phyloP scores from a whole-genome alignment of 345 rosid genomes.

The Acer yangbiense region DNA sequence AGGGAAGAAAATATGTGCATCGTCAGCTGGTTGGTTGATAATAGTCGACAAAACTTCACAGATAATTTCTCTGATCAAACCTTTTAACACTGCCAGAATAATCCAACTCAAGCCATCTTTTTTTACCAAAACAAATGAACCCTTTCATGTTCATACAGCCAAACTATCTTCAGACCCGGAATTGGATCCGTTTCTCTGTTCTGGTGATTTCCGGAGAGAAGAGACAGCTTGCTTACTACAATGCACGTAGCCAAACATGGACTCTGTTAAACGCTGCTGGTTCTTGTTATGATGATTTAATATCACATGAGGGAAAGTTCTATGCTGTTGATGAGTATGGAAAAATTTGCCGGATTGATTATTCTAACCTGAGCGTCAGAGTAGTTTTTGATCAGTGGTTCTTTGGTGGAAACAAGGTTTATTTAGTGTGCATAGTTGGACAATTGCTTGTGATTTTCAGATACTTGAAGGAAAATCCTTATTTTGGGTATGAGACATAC shows the following conservation, averaged over 20 bases:
- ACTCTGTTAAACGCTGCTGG: neutral
- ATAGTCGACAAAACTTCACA: no score
- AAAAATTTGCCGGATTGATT: neutral
- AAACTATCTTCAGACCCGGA: conserved; percentile 1
- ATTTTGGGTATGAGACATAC: neutral
- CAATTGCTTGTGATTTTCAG: neutral
- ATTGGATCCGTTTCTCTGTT: neutral
- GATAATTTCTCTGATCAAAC: no score
- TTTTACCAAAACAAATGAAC: neutral
- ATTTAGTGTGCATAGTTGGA: neutral
- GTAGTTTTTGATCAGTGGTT: neutral
- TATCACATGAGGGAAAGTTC: neutral
- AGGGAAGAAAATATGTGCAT: no score
- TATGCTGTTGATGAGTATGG: conserved; percentile 7
- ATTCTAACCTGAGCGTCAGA: neutral
- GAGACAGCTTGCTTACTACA: no score
- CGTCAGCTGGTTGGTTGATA: no score
- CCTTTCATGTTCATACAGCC: neutral
- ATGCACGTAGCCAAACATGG: neutral
- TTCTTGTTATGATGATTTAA: conserved; percentile 3
- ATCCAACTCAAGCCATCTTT: neutral
- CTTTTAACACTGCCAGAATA: no score
- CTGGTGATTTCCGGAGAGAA: no score
- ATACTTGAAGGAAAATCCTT: neutral
- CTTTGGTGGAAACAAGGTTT: conserved; percentile 1